These are phyloP conservation scores for Verticillium tricorpus DNA, from an alignment of 2,329 filamentous ascomycete species.

Conservation along the genomic window DNA sequence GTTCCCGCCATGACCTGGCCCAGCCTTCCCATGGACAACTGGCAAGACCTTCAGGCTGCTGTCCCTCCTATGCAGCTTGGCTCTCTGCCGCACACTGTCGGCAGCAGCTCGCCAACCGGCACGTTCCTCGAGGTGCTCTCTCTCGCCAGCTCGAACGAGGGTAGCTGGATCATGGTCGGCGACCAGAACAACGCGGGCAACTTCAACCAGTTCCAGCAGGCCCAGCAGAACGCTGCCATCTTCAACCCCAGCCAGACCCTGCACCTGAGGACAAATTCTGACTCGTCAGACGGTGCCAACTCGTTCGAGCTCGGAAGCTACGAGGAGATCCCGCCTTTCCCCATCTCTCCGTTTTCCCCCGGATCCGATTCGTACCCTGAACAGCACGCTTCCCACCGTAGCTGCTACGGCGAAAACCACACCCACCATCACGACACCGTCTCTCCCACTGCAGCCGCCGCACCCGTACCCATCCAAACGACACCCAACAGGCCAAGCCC, in stretches of 20 bases:
- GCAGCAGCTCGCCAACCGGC: slow-evolving; percentile 40
- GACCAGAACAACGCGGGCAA: slow-evolving; percentile 56
- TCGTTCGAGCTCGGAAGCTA: slow-evolving; percentile 71
- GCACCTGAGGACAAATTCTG: slow-evolving; percentile 81
- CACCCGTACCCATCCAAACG: slow-evolving; percentile 67
- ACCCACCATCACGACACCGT: slow-evolving; percentile 43
- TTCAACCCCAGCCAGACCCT: slow-evolving; percentile 91
- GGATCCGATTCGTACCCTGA: slow-evolving; percentile 72
- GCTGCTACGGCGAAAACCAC: slow-evolving; percentile 56
- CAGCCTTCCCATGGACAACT: slow-evolving; percentile 61
- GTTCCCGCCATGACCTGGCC: slow-evolving; percentile 57
- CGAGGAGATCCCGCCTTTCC: slow-evolving; percentile 69
- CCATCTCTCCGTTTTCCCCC: slow-evolving; percentile 77
- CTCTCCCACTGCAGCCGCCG: slow-evolving; percentile 63
- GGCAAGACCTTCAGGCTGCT: slow-evolving; percentile 70
- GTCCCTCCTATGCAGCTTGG: slow-evolving; percentile 50
- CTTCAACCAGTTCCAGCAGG: slow-evolving; percentile 56
- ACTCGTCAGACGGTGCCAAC: slow-evolving; percentile 71
- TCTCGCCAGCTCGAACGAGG: slow-evolving; percentile 73
- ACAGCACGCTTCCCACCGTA: slow-evolving; percentile 48
- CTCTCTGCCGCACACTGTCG: slow-evolving; percentile 35
- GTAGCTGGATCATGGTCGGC: slow-evolving; percentile 74
- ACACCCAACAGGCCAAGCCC: slow-evolving; percentile 57
- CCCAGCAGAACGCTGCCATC: slow-evolving; percentile 58
- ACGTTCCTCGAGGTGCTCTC: slow-evolving; percentile 82